Base-by-base conservation (phyloP, 1,284 basidiomycete genomes). In the Sporisorium iseilematis-ciliati region DNA sequence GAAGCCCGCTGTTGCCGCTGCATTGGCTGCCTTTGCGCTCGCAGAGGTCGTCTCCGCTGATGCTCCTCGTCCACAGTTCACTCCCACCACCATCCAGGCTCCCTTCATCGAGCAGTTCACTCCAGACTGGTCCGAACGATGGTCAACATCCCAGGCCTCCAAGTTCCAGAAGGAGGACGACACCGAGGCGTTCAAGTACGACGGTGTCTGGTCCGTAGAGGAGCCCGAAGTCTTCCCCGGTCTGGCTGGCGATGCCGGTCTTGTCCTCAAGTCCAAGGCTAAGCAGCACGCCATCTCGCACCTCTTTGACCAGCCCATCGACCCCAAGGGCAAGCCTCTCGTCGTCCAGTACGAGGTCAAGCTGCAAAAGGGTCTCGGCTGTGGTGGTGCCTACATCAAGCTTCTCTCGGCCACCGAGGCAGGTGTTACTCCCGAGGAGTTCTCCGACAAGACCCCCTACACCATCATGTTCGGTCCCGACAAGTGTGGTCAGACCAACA, bases 381-480 rank as follows among this genome's bases (percentile, higher is more conserved):
- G 97, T 82, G 97, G 97, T 87, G 97, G 97, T 88, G 97, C 97
- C 43, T 99, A 99, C 88, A 88, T 99, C 88, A 99, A 99, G 88
- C 91, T 99, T 64, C 90, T 99, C 57, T 87, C 87, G 45, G 88
- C 88, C 73, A 78, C 72, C 38, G 82, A 85, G 29, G 79, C 80
- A 20, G 86, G 82, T 40, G 74, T 84, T 42, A 68, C 77, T 25
- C 62, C 81, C 40, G 81, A 82, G 51, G 75, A 83, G 67, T 84
- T 84, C 66, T 80, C 76, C 35, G 83, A 84, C 78, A 79, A 82
- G 78, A 84, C 83, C 7, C 83, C 83, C 18, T 84, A 84, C 77
- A 83, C 83, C 58, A 84, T 84, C 80, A 84, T 84, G 83, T 84
- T 84, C 50, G 83, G 83, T 55, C 82, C 83, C 25, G 83, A 84